Conservation (phyloP, 202 grass and related monocot genomes). For the Carex sylvatica region DNA sequence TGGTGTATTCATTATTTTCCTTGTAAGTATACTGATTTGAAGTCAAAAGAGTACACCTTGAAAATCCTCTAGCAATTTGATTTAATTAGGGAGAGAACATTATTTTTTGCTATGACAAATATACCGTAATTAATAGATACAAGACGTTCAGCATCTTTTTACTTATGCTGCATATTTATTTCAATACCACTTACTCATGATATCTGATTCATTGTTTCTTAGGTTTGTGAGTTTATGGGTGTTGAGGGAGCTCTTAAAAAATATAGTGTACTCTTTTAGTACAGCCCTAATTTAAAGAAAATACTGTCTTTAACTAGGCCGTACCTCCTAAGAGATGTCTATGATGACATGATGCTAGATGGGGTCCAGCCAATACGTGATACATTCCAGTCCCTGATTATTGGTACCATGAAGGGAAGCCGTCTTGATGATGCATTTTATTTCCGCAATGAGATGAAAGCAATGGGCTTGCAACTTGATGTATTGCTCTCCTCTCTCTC, state of each 20-base stretch:
- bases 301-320: slow-evolving; percentile 25
- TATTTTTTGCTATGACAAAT: neutral
- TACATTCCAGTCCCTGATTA: slow-evolving; percentile 81
- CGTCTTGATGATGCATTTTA: slow-evolving; percentile 89
- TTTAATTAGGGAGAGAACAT: neutral
- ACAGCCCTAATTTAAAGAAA: neutral
- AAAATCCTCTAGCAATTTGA: neutral
- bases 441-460: slow-evolving; percentile 94
- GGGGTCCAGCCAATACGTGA: slow-evolving; percentile 78
- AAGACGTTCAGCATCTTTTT: neutral
- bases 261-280: neutral
- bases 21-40: neutral
- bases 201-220: neutral
- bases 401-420: slow-evolving; percentile 88
- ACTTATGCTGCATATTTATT: neutral
- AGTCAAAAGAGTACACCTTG: neutral
- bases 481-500: slow-evolving; percentile 40
- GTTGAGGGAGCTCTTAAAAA: neutral
- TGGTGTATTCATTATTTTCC: neutral
- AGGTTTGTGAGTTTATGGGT: neutral
- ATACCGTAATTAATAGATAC: neutral
- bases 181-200: neutral
- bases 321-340: slow-evolving; percentile 84
- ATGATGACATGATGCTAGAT: slow-evolving; percentile 92
- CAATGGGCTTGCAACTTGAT: slow-evolving; percentile 87